Evolutionary conservation across 1,139 yeast species (phyloP).

Genomic region (Magnusiomyces tetraspermus): DNA sequence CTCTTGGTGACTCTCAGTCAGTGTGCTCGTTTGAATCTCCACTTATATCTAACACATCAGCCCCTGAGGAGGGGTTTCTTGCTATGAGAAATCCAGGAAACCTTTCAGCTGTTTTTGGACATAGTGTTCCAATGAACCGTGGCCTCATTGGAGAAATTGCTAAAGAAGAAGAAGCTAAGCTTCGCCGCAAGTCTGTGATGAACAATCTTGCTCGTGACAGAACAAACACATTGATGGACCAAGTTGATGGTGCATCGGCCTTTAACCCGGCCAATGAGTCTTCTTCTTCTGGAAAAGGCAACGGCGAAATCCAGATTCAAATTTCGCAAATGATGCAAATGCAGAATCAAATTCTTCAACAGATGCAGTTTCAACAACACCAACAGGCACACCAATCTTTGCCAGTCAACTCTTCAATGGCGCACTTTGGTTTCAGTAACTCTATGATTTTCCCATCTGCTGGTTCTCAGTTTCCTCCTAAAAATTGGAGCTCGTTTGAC

Average conservation of each 20-base stretch:
- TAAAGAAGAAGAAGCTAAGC: constrained; percentile 33
- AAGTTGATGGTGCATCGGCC: background rate
- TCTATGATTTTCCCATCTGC: background rate
- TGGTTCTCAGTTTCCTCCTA: background rate
- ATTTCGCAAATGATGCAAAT: background rate
- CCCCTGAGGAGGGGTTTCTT: constrained; percentile 12
- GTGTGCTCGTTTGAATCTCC: constrained; percentile 12
- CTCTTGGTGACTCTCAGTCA: constrained; percentile 12
- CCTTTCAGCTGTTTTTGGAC: constrained; percentile 10
- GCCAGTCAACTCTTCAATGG: background rate
- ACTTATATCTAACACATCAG: constrained; percentile 3
- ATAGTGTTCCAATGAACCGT: constrained; percentile 16
- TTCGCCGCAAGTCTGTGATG: constrained; percentile 22
- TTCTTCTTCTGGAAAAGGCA: no score
- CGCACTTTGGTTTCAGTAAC: background rate
- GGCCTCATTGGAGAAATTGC: constrained; percentile 37
- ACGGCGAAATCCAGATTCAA: constrained; percentile 7
- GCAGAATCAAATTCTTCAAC: constrained; percentile 15
- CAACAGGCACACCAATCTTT: constrained; percentile 7
- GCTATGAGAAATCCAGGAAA: constrained; percentile 13
- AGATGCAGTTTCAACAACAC: constrained; percentile 14
- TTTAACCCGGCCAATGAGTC: no score
- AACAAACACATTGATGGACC: background rate
- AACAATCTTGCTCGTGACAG: background rate
- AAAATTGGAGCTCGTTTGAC: background rate